phyloP scores from a whole-genome alignment of 768 basidiomycete genomes.

The Sporobolomyces roseus region DNA sequence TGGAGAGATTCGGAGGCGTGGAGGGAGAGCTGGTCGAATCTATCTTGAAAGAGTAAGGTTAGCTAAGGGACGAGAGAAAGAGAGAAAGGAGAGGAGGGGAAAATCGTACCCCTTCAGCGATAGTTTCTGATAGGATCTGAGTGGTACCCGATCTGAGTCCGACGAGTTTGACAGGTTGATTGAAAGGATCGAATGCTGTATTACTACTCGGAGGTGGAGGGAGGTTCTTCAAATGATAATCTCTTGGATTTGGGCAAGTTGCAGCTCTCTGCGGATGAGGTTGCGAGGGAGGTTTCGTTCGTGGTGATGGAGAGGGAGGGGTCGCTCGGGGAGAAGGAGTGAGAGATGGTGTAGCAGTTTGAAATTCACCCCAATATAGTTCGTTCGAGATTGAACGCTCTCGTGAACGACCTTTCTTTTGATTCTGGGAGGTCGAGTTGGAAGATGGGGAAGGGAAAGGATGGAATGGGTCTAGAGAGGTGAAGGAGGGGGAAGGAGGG shows the following conservation, averaged over 20 bases:
- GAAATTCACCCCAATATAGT: too few relatives aligned
- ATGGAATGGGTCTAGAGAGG: background rate
- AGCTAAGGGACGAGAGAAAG: too few relatives aligned
- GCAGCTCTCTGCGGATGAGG: too few relatives aligned
- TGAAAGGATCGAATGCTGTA: conserved; percentile 32
- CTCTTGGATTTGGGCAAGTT: too few relatives aligned
- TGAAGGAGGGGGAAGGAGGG: background rate
- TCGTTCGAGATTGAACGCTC: background rate
- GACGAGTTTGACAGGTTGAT: conserved; percentile 33
- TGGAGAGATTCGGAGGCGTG: conserved; percentile 65
- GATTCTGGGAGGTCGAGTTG: background rate
- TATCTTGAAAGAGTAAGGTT: too few relatives aligned
- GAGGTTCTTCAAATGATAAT: too few relatives aligned
- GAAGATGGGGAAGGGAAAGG: background rate
- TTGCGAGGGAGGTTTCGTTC: too few relatives aligned
- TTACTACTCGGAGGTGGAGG: too few relatives aligned
- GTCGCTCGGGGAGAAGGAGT: background rate
- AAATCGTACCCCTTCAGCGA: conserved; percentile 52
- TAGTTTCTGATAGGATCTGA: conserved; percentile 23
- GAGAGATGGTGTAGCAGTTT: background rate
- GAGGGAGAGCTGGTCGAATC: too few relatives aligned
- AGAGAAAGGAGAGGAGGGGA: too few relatives aligned
- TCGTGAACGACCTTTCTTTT: background rate
- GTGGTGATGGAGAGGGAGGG: too few relatives aligned
- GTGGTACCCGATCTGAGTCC: conserved; percentile 22